phyloP scores from a whole-genome alignment of 257 asterid genomes.

The Solanum pinnatisectum region DNA sequence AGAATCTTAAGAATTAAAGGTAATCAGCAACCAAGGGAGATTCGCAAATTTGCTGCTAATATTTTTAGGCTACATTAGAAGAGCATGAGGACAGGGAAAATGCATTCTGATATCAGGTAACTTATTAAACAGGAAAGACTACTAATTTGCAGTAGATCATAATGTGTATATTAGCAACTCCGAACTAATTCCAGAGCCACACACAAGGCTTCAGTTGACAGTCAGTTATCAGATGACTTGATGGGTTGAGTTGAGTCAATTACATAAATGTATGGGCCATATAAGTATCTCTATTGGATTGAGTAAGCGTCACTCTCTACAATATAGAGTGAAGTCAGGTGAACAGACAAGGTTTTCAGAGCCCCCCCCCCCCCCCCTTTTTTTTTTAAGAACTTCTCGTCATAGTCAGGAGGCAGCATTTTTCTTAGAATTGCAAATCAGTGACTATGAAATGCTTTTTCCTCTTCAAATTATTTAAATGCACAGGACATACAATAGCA shows the following conservation, averaged over 20 bases:
- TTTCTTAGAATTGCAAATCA: neutral
- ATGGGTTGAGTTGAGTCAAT: neutral
- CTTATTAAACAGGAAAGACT: neutral
- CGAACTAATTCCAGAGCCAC: neutral
- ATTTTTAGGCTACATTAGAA: neutral
- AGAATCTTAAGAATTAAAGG: neutral
- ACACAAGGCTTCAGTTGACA: neutral
- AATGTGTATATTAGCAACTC: neutral
- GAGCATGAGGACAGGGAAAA: neutral
- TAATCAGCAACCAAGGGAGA: neutral
- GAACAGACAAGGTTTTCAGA: neutral
- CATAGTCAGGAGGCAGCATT: neutral
- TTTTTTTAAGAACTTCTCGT: neutral
- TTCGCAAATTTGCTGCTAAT: neutral
- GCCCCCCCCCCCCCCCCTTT: neutral
- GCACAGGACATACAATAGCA: neutral
- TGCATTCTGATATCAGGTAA: neutral
- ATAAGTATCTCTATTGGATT: neutral
- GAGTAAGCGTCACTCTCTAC: neutral
- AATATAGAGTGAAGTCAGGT: neutral
- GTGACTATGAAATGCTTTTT: neutral
- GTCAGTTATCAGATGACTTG: neutral
- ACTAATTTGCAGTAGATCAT: neutral
- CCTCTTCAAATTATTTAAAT: neutral
- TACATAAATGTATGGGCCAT: neutral